Evolutionary conservation across 768 basidiomycete genomes (phyloP), one percentile per base, ranked within the genome.

Genomic region (Lactarius quietus): DNA sequence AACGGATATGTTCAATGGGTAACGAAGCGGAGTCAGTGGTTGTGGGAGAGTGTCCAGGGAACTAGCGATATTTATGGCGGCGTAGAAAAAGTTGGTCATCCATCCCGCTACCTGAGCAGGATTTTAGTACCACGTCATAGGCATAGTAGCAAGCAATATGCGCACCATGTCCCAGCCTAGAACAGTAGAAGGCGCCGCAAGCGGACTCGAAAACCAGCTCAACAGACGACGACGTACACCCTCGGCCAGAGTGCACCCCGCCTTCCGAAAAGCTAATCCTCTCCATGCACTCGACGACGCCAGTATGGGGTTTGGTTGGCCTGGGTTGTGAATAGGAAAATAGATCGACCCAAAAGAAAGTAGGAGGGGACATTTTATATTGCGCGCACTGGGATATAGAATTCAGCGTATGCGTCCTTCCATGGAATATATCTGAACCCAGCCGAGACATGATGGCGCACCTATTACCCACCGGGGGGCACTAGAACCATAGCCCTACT

Each of bases 161-260:
- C 45, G n/a, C 12, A 45, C 45, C 10, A 45, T 23, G n/a, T 45
- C 45, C 23, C 45, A 45, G 45, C n/a, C 45, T 45, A 45, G n/a
- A 3, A 9, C n/a, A 45, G 45, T 45, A n/a, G n/a, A n/a, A n/a
- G 36, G 29, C 29, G 29, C 29, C 29, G 17, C 36, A 36, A 28
- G 52, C 35, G 7, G 20, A 39, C 52, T 10, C 6, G 38, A n/a
- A n/a, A 28, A 26, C 61, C 60, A 53, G 35, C 60, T 15, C 61
- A 39, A 41, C 61, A 20, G 15, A 55, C 39, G 39, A 33, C n/a
- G 23, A 62, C 53, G 3, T 17, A n/a, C 60, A 62, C 61, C 61
- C 53, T 55, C 61, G 61, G 53, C 61, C 61, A 43, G 61, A 52
- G 39, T 55, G 61, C n/a, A 55, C 39, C 41, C 28, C 43, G n/a